Evolutionary conservation across 129 eudicot genomes (phyloP), one percentile per base, ranked within the genome.

Genomic region (Flaveria bidentis): DNA sequence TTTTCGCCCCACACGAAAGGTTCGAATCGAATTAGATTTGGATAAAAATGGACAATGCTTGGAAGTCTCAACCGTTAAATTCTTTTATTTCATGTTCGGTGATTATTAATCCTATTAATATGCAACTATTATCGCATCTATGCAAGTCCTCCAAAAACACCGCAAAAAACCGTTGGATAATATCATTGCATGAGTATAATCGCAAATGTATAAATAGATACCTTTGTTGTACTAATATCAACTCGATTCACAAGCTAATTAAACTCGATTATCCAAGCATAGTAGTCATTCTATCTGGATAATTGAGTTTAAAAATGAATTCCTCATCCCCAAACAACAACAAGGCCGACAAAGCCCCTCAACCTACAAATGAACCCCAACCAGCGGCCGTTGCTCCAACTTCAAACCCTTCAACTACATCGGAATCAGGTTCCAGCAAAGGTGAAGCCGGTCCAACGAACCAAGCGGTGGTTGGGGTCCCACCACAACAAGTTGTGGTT

Each of bases 271-370:
- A 80, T 80, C 84, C 83, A 55, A 57, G 11, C 5, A 60, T 60
- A 69, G 74, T 62, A 50, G 11, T 39, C 46, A 63, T 74, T 80
- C 80, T 74, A 47, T 67, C 61, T 55, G 84, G 80, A 80, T 80
- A 80, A 80, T 80, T 80, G 84, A 80, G 83, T 80, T 66, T 80
- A 65, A 17, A 65, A 44, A 77, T 74, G 79, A 74, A 53, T 80
- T 80, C 79, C 84, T 80, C 84, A 67, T 50, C 41, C 84, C 84
- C 75, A 55, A 74, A 80, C 63, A 71, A 78, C 65, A 56, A 80
- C 25, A 80, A 74, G 80, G 68, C 23, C 10, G 26, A 80, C 17
- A 80, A 72, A 30, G 62, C 74, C 52, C 79, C 83, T 28, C 76
- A 80, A 56, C 60, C 75, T 45, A 23, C 83, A 23, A 23, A 46